These are phyloP conservation scores for Daphne laureola DNA, from an alignment of 441 rosid species.

Conservation along the genomic window DNA sequence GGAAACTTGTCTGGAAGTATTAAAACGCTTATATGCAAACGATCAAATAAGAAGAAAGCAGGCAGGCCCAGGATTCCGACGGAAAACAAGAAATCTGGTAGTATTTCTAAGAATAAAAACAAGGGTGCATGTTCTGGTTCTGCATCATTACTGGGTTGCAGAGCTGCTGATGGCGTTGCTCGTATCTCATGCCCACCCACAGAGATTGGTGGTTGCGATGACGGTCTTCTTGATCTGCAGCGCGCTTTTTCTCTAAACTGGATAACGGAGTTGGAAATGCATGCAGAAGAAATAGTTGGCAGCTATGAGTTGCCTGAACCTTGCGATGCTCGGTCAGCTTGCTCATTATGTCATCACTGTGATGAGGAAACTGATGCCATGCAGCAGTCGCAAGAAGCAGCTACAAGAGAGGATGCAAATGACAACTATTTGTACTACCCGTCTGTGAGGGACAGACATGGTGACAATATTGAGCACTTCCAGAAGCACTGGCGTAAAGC, in stretches of 20 bases:
- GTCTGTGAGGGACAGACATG: slow-evolving; percentile 34
- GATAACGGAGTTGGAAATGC: slow-evolving; percentile 68
- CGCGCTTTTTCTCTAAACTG: slow-evolving; percentile 44
- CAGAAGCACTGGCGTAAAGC: slow-evolving; percentile 97
- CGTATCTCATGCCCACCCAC: slow-evolving; percentile 48
- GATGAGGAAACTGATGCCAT: slow-evolving; percentile 36
- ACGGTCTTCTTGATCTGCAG: slow-evolving; percentile 45
- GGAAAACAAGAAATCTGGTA: slow-evolving; percentile 26
- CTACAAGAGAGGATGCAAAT: slow-evolving; percentile 51
- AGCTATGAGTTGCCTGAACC: slow-evolving; percentile 88
- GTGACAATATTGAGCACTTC: slow-evolving; percentile 80
- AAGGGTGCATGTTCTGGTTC: slow-evolving; percentile 24
- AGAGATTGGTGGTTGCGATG: slow-evolving; percentile 64
- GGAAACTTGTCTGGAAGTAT: slow-evolving; percentile 32
- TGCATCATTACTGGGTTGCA: slow-evolving; percentile 21
- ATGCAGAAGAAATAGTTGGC: slow-evolving; percentile 88
- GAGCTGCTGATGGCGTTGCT: slow-evolving; percentile 26
- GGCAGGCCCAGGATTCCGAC: slow-evolving; percentile 21
- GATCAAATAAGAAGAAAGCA: slow-evolving; percentile 33
- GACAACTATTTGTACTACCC: slow-evolving; percentile 76
- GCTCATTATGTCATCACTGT: slow-evolving; percentile 55
- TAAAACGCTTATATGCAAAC: slow-evolving; percentile 31
- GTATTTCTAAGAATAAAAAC: slow-evolving; percentile 19
- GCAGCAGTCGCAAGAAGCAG: slow-evolving; percentile 63
- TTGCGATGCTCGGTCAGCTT: slow-evolving; percentile 43